Evolutionary conservation across 345 rosid genomes (phyloP), one percentile per base, ranked within the genome.

Genomic region (Acer campestre): DNA sequence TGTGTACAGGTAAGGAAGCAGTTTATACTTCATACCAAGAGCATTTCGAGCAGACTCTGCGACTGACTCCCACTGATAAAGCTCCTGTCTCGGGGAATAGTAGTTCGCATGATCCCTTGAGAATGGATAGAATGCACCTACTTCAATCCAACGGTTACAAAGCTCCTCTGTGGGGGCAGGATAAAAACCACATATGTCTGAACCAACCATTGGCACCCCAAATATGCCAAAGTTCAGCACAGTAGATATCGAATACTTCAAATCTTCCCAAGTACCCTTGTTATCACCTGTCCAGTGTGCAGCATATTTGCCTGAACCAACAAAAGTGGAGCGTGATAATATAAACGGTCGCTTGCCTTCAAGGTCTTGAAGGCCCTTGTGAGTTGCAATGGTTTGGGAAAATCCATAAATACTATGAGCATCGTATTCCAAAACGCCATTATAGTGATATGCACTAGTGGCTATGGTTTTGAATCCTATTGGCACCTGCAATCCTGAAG

Each of bases 201-300:
- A 83, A 70, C 99, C 98, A 62, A 97, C 99, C 99, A 94, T 97
- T 1, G 98, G 94, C 73, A 97, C 91, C 20, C 98, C 98, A 20
- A 96, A 97, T 27, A 94, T 83, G 40, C 99, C 99, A 10, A 97
- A 97, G 70, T 94, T 97, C 79, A 97, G 73, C 94, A 94, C 85
- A 0, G 98, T 97, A 16, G 98, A 88, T 70, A 97, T 94, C 48
- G 99, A 97, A 66, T 90, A 91, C 85, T 75, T 94, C 79, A 97
- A 82, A 86, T 94, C 85, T 48, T 97, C 86, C 99, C 99, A 97
- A 3, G 94, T 97, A 31, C 97, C 99, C 81, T 94, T 55, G 68
- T 94, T 97, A 73, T 97, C 99, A 71, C 98, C 98, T 0, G 99
- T 97, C 99, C 98, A 97, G 25, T 96, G 99, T 66, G 99, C 99